A percentile compares a stretch with the other conserved stretches of the same genome.
Evolutionary conservation across 805 yeast genomes (phyloP).

Genomic region (Spathaspora hagerdaliae): DNA sequence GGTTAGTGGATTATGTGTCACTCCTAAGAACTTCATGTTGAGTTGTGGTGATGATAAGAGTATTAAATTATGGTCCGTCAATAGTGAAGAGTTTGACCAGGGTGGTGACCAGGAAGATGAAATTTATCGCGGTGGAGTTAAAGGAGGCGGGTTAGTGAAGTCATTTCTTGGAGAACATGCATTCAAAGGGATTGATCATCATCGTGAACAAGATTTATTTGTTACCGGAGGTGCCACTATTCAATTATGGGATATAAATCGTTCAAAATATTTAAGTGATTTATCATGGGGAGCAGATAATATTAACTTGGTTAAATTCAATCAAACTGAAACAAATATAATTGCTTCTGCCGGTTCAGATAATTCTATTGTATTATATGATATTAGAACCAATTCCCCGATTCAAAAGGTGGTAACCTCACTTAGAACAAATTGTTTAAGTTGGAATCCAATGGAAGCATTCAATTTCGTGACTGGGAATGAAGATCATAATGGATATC

Average conservation of each 20-base stretch:
- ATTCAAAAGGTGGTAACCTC: conserved; percentile 84
- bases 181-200: conserved; percentile 84
- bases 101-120: conserved; percentile 25
- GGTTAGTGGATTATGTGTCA: conserved; percentile 76
- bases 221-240: conserved; percentile 91
- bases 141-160: conserved; percentile 63
- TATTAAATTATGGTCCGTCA: conserved; percentile 83
- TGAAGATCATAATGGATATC: conserved; percentile 92
- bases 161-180: conserved; percentile 83
- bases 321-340: conserved; percentile 83
- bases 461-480: conserved; percentile 86
- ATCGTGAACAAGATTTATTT: conserved; percentile 64
- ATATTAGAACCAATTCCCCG: conserved; percentile 85
- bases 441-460: conserved; percentile 99
- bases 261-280: conserved; percentile 58
- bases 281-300: conserved; percentile 97
- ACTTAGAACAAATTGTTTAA: conserved; percentile 75
- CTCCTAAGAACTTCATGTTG: conserved; percentile 55
- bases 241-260: conserved; percentile 79
- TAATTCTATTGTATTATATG: conserved; percentile 86
- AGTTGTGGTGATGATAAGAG: conserved; percentile 92
- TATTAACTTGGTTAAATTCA: conserved; percentile 75
- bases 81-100: conserved; percentile 47
- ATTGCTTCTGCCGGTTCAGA: conserved; percentile 84
- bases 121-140: conserved; percentile 23